A percentile compares a stretch with the other conserved stretches of the same genome.
phyloP scores from a whole-genome alignment of 2,329 filamentous ascomycete species.

The Stagonosporopsis cucurbitacearum region DNA sequence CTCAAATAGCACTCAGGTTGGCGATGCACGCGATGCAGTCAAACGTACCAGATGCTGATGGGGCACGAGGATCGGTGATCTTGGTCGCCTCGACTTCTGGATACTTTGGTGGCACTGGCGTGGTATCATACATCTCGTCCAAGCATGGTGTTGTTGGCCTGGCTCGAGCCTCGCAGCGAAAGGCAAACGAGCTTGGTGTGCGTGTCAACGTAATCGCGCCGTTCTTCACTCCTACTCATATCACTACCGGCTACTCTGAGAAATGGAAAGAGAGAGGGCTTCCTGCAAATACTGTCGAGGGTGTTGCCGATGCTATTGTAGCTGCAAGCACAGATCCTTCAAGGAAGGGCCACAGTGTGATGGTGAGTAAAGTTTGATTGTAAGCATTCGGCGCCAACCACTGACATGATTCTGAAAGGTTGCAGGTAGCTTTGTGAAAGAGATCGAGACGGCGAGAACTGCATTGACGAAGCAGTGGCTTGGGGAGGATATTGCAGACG shows the following conservation, averaged over 20 bases:
- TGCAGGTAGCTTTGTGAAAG: conserved; percentile 35
- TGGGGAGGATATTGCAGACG: conserved; percentile 41
- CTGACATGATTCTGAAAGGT: conserved; percentile 25
- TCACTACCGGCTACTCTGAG: conserved; percentile 50
- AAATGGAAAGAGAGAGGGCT: conserved; percentile 50
- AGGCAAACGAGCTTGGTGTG: conserved; percentile 46
- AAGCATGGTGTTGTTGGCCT: conserved; percentile 54
- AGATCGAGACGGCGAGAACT: conserved; percentile 40
- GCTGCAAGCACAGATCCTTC: conserved; percentile 45
- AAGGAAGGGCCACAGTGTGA: conserved; percentile 37
- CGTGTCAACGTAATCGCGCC: conserved; percentile 57
- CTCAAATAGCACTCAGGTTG: conserved; percentile 29
- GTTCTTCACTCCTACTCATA: conserved; percentile 56
- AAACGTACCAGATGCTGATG: conserved; percentile 35
- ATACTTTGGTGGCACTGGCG: conserved; percentile 54
- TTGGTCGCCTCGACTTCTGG: conserved; percentile 53
- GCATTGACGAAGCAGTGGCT: conserved; percentile 40
- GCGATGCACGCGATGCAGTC: conserved; percentile 44
- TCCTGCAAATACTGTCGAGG: conserved; percentile 51
- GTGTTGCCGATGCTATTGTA: conserved; percentile 53
- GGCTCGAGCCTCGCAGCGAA: conserved; percentile 47
- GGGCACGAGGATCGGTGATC: conserved; percentile 47
- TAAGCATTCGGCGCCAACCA: neutral
- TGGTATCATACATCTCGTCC: conserved; percentile 53
- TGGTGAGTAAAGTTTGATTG: conserved; percentile 26